Evolutionary conservation across 2,329 filamentous ascomycete species (phyloP).

Genomic region (Aureobasidium pullulans): DNA sequence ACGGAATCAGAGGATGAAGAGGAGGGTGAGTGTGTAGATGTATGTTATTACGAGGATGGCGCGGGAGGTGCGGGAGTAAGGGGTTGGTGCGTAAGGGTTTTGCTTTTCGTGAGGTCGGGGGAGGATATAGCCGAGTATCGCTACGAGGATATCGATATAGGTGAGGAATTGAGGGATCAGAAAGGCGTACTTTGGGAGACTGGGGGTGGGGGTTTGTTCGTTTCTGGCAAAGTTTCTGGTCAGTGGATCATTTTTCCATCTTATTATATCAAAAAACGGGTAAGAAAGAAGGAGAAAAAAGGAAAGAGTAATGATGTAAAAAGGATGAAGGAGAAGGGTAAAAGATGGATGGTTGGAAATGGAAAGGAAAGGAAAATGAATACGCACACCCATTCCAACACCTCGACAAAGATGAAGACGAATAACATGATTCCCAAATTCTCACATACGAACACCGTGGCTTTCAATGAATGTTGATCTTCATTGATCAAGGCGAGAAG

Average conservation of each 20-base stretch:
- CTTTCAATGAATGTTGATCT: not conserved
- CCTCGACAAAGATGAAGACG: not conserved
- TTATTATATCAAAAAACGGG: not conserved
- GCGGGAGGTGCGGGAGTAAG: not conserved
- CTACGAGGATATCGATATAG: not conserved
- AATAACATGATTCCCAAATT: not conserved
- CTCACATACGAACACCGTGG: not conserved
- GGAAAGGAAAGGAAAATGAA: not conserved
- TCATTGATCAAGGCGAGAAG: not conserved
- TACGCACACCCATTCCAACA: not conserved
- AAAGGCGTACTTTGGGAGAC: not conserved
- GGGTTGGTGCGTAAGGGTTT: not conserved
- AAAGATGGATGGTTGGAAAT: too few relatives aligned
- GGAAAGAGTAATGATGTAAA: too few relatives aligned
- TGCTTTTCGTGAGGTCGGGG: not conserved
- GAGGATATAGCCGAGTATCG: not conserved
- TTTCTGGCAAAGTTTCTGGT: not conserved
- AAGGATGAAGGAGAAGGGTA: too few relatives aligned
- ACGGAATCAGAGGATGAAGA: not conserved
- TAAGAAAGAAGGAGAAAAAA: too few relatives aligned
- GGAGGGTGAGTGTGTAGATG: not conserved
- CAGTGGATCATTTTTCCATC: not conserved
- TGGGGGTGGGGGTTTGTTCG: not conserved
- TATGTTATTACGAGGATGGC: not conserved
- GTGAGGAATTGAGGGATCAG: not conserved